phyloP scores from a whole-genome alignment of 306 rosid genomes.

The Castanospermum australe region DNA sequence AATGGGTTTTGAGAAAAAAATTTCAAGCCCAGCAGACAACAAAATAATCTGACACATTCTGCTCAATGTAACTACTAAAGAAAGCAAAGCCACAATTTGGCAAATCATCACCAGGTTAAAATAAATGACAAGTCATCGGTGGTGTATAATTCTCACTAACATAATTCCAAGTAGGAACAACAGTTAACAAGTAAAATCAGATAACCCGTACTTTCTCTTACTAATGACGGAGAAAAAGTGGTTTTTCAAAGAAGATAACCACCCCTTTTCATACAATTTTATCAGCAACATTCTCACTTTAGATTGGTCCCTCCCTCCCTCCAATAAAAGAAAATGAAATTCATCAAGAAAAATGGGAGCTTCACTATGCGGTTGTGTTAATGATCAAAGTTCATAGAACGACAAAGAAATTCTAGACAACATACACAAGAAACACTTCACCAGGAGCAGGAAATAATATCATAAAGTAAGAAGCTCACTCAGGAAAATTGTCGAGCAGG shows the following conservation, averaged over 20 bases:
- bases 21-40: background rate
- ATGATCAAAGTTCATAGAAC: background rate
- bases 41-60: background rate
- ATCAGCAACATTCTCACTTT: background rate
- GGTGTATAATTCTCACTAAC: background rate
- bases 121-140: background rate
- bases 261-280: background rate
- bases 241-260: background rate
- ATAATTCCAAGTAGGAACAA: background rate
- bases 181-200: background rate
- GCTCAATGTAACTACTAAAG: background rate
- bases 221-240: background rate
- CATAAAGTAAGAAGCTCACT: constrained; percentile 42
- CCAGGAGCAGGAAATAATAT: background rate
- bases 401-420: background rate
- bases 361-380: background rate
- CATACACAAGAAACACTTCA: background rate
- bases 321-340: background rate
- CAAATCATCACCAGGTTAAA: background rate
- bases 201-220: background rate
- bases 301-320: background rate
- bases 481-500: constrained; percentile 81
- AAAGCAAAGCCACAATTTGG: background rate
- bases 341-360: background rate
- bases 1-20: background rate